These are phyloP conservation scores for Talinum fruticosum DNA, from an alignment of 148 eudicot species.

Conservation along the genomic window DNA sequence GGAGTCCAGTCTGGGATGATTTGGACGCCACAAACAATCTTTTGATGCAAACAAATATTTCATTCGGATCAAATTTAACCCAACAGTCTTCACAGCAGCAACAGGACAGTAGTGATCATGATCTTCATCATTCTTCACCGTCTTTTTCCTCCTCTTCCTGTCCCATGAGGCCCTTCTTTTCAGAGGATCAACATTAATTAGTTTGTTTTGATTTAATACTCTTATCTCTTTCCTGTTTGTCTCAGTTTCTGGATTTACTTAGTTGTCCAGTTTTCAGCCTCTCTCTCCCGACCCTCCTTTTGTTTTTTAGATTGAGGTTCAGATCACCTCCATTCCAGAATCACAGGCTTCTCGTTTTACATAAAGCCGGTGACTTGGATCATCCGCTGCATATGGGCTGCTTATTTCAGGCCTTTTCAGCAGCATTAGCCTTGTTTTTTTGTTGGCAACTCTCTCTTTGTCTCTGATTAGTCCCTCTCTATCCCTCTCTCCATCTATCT, in stretches of 20 bases:
- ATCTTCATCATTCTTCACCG: conserved; percentile 30
- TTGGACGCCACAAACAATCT: conserved; percentile 52
- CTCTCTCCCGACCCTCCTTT: too few relatives aligned
- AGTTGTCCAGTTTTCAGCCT: neutral
- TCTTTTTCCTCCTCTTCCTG: conserved; percentile 43
- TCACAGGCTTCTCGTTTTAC: conserved; percentile 40
- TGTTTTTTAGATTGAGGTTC: neutral
- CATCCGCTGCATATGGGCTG: conserved; percentile 42
- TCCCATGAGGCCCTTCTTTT: conserved; percentile 54
- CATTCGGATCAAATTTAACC: conserved; percentile 25
- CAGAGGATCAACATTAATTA: conserved; percentile 33
- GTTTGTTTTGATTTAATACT: neutral
- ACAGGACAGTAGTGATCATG: conserved; percentile 22
- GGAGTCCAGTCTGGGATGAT: conserved; percentile 57
- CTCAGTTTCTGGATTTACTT: neutral
- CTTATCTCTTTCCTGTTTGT: neutral
- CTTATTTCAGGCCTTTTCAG: conserved; percentile 51
- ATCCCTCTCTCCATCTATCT: neutral
- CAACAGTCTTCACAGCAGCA: conserved; percentile 18
- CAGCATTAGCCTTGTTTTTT: neutral
- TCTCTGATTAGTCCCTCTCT: neutral
- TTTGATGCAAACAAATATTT: conserved; percentile 43
- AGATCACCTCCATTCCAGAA: neutral
- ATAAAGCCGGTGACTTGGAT: conserved; percentile 16
- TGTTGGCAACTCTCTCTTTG: neutral